Percentiles rank a stretch among this genome's conserved stretches.
Evolutionary conservation across 495 filamentous ascomycete species (phyloP).

Genomic region (Aspergillus incahuasiensis): DNA sequence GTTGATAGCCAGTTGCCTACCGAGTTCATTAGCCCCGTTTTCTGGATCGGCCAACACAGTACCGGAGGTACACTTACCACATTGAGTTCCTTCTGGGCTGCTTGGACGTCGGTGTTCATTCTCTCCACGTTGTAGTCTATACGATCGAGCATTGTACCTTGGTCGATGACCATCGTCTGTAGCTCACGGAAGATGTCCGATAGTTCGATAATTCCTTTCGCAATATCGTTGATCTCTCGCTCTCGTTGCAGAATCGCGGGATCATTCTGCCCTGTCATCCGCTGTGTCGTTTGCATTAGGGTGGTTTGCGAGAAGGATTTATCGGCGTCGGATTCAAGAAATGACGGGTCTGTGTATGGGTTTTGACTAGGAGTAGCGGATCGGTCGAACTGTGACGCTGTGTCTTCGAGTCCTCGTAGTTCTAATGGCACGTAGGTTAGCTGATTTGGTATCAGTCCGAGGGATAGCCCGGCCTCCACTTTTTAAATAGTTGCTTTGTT

Average conservation of each 20-base stretch:
- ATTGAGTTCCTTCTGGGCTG: constrained; percentile 84
- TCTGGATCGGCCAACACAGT: not conserved
- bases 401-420: constrained; percentile 71
- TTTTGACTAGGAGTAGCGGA: constrained; percentile 61
- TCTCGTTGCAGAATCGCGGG: constrained; percentile 85
- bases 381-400: constrained; percentile 57
- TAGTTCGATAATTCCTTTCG: constrained; percentile 94
- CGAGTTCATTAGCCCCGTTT: constrained; percentile 1
- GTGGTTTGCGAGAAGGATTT: constrained; percentile 87
- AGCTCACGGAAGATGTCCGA: constrained; percentile 94
- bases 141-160: constrained; percentile 94
- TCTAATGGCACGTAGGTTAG: constrained; percentile 46
- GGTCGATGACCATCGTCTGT: constrained; percentile 95
- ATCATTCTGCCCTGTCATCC: constrained; percentile 71
- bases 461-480: constrained; percentile 49
- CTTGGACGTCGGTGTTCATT: constrained; percentile 86
- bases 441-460: constrained; percentile 8
- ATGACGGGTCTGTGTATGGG: constrained; percentile 69
- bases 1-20: constrained; percentile 80
- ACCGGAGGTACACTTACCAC: constrained; percentile 49
- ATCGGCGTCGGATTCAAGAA: constrained; percentile 87
- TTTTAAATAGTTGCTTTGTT: constrained; percentile 92
- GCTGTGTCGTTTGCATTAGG: constrained; percentile 68
- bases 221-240: constrained; percentile 95
- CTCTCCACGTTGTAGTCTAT: constrained; percentile 98